Evolutionary conservation across 1,284 basidiomycete genomes (phyloP).

Genomic region (Ganoderma sinense): DNA sequence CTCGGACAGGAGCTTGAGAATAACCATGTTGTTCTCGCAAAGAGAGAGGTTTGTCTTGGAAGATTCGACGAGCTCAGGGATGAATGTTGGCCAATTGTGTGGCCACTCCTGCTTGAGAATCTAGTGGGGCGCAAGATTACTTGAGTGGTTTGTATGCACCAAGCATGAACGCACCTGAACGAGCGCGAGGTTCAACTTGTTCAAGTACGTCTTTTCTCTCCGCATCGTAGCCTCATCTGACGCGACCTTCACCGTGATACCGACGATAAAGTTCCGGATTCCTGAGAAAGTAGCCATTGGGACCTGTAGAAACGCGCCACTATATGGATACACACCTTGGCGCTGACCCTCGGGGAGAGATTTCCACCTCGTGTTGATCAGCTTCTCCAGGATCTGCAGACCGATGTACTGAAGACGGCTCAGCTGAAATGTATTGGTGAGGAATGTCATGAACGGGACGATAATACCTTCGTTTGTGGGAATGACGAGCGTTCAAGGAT

Average conservation of each 20-base stretch:
- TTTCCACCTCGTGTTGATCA: slow-evolving; percentile 97
- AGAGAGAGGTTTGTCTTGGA: slow-evolving; percentile 96
- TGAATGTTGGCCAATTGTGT: slow-evolving; percentile 99
- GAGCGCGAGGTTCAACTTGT: slow-evolving; percentile 96
- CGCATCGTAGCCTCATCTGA: slow-evolving; percentile 89
- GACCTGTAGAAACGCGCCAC: slow-evolving; percentile 10
- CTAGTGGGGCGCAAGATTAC: slow-evolving; percentile 49
- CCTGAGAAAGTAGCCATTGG: slow-evolving; percentile 52
- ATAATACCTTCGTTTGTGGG: slow-evolving; percentile 88
- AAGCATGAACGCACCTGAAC: slow-evolving; percentile 75
- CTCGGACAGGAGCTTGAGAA: slow-evolving; percentile 96
- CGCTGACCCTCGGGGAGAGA: slow-evolving; percentile 93
- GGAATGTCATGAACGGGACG: background rate
- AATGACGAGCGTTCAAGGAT: slow-evolving; percentile 89
- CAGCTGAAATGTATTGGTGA: background rate
- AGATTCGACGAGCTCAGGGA: slow-evolving; percentile 96
- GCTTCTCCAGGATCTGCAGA: slow-evolving; percentile 93
- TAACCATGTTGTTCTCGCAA: slow-evolving; percentile 99
- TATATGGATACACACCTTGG: slow-evolving; percentile 63
- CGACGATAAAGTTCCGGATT: slow-evolving; percentile 97
- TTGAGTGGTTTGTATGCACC: background rate
- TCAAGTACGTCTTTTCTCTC: slow-evolving; percentile 95
- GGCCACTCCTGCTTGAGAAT: slow-evolving; percentile 99
- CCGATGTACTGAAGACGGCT: slow-evolving; percentile 81
- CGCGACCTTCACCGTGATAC: slow-evolving; percentile 91